Base-by-base conservation (phyloP, 345 rosid genomes). In the Leavenworthia alabamica region DNA sequence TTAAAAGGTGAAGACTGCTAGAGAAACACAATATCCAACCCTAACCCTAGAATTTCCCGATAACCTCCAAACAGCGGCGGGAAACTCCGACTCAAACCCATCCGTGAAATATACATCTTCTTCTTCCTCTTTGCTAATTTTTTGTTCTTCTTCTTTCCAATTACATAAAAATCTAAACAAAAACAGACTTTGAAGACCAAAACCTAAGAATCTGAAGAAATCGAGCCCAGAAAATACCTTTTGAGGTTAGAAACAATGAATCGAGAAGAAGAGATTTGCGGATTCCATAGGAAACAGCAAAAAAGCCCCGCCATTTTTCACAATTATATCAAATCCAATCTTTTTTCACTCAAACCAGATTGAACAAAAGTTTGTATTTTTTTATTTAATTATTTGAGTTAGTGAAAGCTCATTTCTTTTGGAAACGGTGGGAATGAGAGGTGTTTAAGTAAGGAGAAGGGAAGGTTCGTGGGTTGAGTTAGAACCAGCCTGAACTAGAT, bases 21-120 rank as follows among this genome's bases (percentile, higher is more conserved):
- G 61, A 71, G 75, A 43, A 71, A 71, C 36, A 71, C 71, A 26
- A 71, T 71, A 58, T 71, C 75, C 47, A 71, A 52, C 61, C 66
- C 75, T 71, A 71, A 64, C 61, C 75, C 75, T 64, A 64, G 61
- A 51, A 64, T 64, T 57, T 71, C 75, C 70, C 75, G 48, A 29
- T 42, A 71, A 1, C 75, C 75, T 61, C 75, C 66, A 58, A 60
- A 71, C 27, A 59, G 42, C 66, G 75, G 75, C 48, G 75, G 75
- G 70, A 71, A 71, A 51, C 71, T 64, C 48, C 75, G 71, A 71
- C 62, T 65, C 39, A 71, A 58, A 26, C 75, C 70, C 49, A 71
- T 71, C 62, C 69, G 59, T 14, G 69, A 70, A 3, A 63, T 56
- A 70, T 62, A 62, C 69, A 70, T 60, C 19, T 46, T n/a, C n/a